A percentile compares a stretch with the other conserved stretches of the same genome.
These are phyloP conservation scores for Leucoagaricus sp. DNA, from an alignment of 1,284 basidiomycete genomes.

Conservation along the genomic window DNA sequence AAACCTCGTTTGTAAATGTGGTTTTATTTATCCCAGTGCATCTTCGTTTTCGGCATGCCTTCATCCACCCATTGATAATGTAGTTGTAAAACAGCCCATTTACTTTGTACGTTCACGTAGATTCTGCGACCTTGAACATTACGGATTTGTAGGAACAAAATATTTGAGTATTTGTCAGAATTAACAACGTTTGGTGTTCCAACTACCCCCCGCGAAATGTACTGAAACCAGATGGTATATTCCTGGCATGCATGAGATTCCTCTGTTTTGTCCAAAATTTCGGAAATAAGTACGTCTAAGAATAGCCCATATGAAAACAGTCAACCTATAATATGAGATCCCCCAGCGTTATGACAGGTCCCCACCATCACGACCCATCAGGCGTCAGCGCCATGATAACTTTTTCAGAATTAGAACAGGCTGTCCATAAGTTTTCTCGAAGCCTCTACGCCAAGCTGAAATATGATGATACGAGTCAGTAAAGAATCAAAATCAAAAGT, in stretches of 20 bases:
- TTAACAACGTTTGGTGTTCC: too few species aligned
- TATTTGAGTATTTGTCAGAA: background rate
- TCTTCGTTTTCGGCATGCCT: background rate
- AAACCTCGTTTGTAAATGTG: background rate
- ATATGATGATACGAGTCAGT: slow-evolving; percentile 7
- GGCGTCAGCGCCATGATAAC: background rate
- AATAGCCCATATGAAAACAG: too few species aligned
- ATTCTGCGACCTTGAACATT: background rate
- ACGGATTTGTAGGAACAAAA: slow-evolving; percentile 1
- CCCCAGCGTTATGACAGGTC: background rate
- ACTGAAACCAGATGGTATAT: background rate
- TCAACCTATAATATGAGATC: too few species aligned
- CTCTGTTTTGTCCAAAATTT: background rate
- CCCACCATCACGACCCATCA: background rate
- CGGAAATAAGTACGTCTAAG: background rate
- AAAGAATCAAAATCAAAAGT: background rate
- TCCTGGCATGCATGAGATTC: background rate
- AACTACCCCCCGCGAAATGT: background rate
- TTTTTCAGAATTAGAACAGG: slow-evolving; percentile 46
- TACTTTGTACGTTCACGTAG: background rate
- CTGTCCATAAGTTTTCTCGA: slow-evolving; percentile 74
- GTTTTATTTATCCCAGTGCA: background rate
- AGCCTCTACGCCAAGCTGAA: slow-evolving; percentile 79
- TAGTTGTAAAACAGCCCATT: slow-evolving; percentile 7
- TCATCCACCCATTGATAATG: background rate